phyloP scores from a whole-genome alignment of 345 rosid genomes.

The Acer negundo region DNA sequence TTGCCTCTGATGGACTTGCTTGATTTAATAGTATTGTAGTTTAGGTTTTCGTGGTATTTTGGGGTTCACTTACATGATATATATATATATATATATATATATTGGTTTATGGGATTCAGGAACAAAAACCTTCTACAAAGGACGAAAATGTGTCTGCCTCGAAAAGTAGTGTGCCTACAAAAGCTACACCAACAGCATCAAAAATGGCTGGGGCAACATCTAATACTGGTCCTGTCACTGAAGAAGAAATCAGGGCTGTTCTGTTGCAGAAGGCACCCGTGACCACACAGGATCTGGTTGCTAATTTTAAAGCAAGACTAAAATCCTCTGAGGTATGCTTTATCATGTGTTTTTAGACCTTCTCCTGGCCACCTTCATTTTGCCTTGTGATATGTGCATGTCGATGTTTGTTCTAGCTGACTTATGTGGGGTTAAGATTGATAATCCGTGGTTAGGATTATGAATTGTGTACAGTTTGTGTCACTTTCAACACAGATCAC shows the following conservation, averaged over 20 bases:
- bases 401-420: not conserved
- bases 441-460: not conserved
- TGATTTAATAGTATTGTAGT: not conserved
- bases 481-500: no score
- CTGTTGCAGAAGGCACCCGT: slow-evolving; percentile 74
- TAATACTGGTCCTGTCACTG: slow-evolving; percentile 74
- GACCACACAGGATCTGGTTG: slow-evolving; percentile 89
- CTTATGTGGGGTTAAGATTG: not conserved
- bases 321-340: slow-evolving; percentile 62
- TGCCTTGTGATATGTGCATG: not conserved
- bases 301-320: slow-evolving; percentile 74
- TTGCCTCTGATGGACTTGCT: slow-evolving; percentile 14
- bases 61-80: not conserved
- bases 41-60: not conserved
- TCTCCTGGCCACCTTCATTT: not conserved
- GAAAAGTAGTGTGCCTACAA: slow-evolving; percentile 46
- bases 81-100: no score
- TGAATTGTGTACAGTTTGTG: not conserved
- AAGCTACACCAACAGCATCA: slow-evolving; percentile 46
- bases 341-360: not conserved
- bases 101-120: slow-evolving; percentile 36
- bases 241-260: slow-evolving; percentile 86
- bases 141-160: slow-evolving; percentile 48
- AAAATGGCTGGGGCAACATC: slow-evolving; percentile 41
- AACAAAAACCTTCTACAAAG: slow-evolving; percentile 46